Base-by-base conservation (phyloP, 139 green algal species). In the Chlorella ohadii region DNA sequence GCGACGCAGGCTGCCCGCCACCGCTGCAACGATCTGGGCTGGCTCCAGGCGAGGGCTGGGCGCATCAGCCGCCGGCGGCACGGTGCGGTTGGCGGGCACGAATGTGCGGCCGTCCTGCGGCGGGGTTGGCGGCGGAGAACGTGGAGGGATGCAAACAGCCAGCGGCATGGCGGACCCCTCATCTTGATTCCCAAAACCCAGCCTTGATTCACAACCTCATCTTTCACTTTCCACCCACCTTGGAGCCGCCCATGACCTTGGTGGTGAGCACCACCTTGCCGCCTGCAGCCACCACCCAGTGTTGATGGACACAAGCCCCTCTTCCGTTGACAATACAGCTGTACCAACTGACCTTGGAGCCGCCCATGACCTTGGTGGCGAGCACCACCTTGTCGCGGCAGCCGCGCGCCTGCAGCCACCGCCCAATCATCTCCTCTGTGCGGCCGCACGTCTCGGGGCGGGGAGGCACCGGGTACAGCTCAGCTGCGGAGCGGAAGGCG, bases 381-480 rank as follows among this genome's bases (percentile, higher is more conserved):
- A 98, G 67, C 61, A 97, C 85, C 3, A 97, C 65, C 85, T 93
- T 89, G 44, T 88, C 84, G 19, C 93, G 70, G 84, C 85, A 87
- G 33, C 87, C 84, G 4, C 91, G 86, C 2, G 88, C 87, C 84
- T 87, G 76, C 16, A 98, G 51, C 51, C 67, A 84, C 27, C 79
- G 73, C 5, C 83, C 95, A 59, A 98, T 92, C 87, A 92, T 93
- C 59, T 90, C 79, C 85, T 97, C 93, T 16, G 93, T 96, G 44
- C 70, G 68, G 17, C 87, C 88, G 61, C 70, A 74, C 19, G 84
- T 95, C 59, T 87, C 85, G 23, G 77, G 55, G 0, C 80, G 72
- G 1, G 89, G 87, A 1, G 90, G 91, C 23, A 98, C 86, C 0
- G 94, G 94, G 81, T 97, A 97, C 73, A 97, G 92, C 84, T 97